phyloP scores from a whole-genome alignment of 2,329 filamentous ascomycete species.

The Hymenoscyphus linearis region DNA sequence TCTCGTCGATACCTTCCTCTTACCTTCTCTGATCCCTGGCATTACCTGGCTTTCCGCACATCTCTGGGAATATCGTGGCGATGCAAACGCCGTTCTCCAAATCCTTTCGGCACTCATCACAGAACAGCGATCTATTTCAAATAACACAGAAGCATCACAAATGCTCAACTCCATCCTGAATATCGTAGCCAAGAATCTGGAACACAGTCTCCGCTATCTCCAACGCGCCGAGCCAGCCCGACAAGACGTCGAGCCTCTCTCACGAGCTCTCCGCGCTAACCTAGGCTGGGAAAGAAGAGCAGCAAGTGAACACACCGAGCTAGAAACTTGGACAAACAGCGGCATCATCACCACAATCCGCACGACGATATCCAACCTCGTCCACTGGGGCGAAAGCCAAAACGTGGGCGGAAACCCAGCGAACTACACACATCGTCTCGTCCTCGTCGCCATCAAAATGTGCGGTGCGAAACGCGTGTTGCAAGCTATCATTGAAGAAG shows the following conservation, averaged over 20 bases:
- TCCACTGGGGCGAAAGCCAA: conserved; percentile 61
- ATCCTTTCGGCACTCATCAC: conserved; percentile 69
- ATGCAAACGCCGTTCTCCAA: conserved; percentile 64
- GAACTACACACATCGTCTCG: conserved; percentile 66
- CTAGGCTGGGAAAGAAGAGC: conserved; percentile 54
- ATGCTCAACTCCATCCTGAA: conserved; percentile 69
- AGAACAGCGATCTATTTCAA: conserved; percentile 59
- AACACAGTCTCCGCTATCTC: conserved; percentile 60
- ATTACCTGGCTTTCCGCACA: conserved; percentile 67
- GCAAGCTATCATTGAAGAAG: conserved; percentile 59
- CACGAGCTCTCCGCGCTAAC: conserved; percentile 58
- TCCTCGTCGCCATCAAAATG: conserved; percentile 55
- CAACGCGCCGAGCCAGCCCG: conserved; percentile 62
- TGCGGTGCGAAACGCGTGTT: conserved; percentile 59
- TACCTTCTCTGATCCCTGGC: conserved; percentile 72
- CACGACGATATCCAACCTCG: conserved; percentile 55
- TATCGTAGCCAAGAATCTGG: conserved; percentile 64
- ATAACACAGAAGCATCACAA: conserved; percentile 52
- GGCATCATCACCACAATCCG: conserved; percentile 55
- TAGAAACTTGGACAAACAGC: conserved; percentile 61
- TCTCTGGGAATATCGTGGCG: conserved; percentile 60
- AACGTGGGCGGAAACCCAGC: conserved; percentile 52
- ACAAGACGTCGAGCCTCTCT: conserved; percentile 64
- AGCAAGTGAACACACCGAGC: conserved; percentile 57
- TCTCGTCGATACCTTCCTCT: conserved; percentile 70